phyloP scores from a whole-genome alignment of 352 stramenopile genomes.

The Pythium vanterpoolii region DNA sequence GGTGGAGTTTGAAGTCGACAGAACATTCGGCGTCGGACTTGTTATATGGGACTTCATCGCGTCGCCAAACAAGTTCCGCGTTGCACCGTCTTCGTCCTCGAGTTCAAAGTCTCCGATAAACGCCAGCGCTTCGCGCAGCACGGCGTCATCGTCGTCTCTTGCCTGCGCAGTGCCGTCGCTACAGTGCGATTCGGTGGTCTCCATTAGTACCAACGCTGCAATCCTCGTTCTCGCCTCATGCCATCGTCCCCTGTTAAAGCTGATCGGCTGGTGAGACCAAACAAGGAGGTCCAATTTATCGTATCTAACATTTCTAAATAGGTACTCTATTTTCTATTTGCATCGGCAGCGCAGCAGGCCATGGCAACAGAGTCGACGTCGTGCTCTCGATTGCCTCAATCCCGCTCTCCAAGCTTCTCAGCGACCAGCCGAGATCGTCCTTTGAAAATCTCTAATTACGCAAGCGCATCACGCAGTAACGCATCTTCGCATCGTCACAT shows the following conservation, averaged over 20 bases:
- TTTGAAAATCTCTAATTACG: too few relatives aligned
- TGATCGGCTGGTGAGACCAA: neutral
- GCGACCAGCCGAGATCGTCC: too few relatives aligned
- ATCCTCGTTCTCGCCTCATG: too few relatives aligned
- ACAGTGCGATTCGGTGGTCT: neutral
- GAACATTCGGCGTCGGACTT: neutral
- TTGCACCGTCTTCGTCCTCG: neutral
- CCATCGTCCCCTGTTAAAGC: too few relatives aligned
- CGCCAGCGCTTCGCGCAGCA: constrained; percentile 17
- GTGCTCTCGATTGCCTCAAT: too few relatives aligned
- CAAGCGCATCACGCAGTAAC: too few relatives aligned
- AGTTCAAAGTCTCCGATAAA: constrained; percentile 19
- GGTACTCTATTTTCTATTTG: too few relatives aligned
- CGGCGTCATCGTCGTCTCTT: neutral
- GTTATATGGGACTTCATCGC: neutral
- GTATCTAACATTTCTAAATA: neutral
- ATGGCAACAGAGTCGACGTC: too few relatives aligned
- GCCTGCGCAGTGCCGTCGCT: neutral
- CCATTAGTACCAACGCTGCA: too few relatives aligned
- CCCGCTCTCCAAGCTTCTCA: too few relatives aligned
- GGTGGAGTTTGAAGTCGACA: neutral
- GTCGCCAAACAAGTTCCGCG: neutral
- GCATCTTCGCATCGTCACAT: too few relatives aligned
- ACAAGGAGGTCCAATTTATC: neutral
- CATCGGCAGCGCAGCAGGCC: too few relatives aligned